Percentiles rank a stretch among this genome's conserved stretches.
phyloP scores from a whole-genome alignment of 352 stramenopile genomes.

The Phytophthora lateralis region DNA sequence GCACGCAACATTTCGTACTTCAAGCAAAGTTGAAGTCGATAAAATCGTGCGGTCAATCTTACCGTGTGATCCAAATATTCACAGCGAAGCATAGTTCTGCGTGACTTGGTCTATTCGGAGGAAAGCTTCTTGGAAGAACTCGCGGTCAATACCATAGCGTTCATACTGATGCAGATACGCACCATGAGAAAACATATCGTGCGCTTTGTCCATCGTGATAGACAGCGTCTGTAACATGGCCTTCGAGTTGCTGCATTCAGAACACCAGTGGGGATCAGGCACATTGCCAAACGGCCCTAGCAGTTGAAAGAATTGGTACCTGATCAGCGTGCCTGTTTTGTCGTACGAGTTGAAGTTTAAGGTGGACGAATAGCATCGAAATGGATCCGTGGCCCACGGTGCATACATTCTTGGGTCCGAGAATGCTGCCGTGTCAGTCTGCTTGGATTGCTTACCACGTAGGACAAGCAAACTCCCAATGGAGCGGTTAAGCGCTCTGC shows the following conservation, averaged over 20 bases:
- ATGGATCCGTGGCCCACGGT: constrained; percentile 43
- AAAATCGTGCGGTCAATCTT: neutral
- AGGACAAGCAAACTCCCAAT: constrained; percentile 60
- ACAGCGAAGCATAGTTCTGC: constrained; percentile 56
- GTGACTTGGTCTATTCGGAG: constrained; percentile 75
- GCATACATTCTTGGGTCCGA: constrained; percentile 51
- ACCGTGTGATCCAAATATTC: constrained; percentile 1
- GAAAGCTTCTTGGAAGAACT: constrained; percentile 72
- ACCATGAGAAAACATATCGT: constrained; percentile 69
- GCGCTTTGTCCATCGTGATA: constrained; percentile 59
- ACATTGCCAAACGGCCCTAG: neutral
- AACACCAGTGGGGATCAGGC: constrained; percentile 5
- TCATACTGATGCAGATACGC: constrained; percentile 76
- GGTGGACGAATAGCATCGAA: constrained; percentile 36
- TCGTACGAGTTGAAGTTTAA: constrained; percentile 64
- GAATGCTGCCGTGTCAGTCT: constrained; percentile 42
- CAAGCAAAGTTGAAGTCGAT: neutral
- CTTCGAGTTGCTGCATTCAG: constrained; percentile 63
- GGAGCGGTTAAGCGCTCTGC: constrained; percentile 41
- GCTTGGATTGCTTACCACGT: constrained; percentile 38
- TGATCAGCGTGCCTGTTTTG: constrained; percentile 67
- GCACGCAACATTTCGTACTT: neutral
- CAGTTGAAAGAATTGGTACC: constrained; percentile 21
- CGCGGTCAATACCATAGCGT: constrained; percentile 53
- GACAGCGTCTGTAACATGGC: constrained; percentile 53